A percentile compares a stretch with the other conserved stretches of the same genome.
Evolutionary conservation across 208 protist genomes (phyloP).

Genomic region (Crithidia thermophila): DNA sequence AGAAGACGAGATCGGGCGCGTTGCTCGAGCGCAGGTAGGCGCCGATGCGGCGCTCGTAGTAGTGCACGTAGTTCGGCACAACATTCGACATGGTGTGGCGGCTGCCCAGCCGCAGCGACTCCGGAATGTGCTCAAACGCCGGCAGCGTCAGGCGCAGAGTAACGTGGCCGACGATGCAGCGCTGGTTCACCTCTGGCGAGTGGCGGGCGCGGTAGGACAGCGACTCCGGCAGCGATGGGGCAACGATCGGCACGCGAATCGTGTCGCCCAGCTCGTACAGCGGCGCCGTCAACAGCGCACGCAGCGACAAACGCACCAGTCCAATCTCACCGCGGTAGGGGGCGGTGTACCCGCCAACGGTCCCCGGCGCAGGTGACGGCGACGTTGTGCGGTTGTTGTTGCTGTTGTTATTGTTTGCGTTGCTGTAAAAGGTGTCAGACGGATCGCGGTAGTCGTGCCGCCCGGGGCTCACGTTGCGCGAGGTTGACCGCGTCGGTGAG

Average conservation of each 20-base stretch:
- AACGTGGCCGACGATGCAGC: constrained; percentile 56
- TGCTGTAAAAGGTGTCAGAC: not conserved
- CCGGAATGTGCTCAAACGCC: constrained; percentile 66
- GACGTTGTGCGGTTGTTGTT: constrained; percentile 1
- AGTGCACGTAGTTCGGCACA: constrained; percentile 57
- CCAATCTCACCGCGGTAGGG: constrained; percentile 55
- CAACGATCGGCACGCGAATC: constrained; percentile 65
- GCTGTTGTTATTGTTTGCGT: not conserved
- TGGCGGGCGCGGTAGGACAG: constrained; percentile 12
- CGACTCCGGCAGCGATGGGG: not conserved
- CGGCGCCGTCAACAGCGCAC: constrained; percentile 60
- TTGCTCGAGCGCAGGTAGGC: constrained; percentile 50
- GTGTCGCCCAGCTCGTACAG: constrained; percentile 62
- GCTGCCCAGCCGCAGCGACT: constrained; percentile 45
- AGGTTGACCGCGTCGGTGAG: constrained; percentile 9
- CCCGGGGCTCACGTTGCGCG: constrained; percentile 5
- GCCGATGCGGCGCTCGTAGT: constrained; percentile 71
- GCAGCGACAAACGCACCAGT: constrained; percentile 61
- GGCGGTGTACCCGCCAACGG: not conserved
- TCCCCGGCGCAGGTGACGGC: constrained; percentile 1
- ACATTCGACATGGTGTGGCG: constrained; percentile 38
- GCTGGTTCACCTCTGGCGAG: constrained; percentile 9
- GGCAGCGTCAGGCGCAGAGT: constrained; percentile 67
- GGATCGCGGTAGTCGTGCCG: not conserved
- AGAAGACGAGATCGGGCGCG: constrained; percentile 45